These are phyloP conservation scores for Dictyophora rubrovolvata DNA, from an alignment of 768 basidiomycete genomes.

Conservation along the genomic window DNA sequence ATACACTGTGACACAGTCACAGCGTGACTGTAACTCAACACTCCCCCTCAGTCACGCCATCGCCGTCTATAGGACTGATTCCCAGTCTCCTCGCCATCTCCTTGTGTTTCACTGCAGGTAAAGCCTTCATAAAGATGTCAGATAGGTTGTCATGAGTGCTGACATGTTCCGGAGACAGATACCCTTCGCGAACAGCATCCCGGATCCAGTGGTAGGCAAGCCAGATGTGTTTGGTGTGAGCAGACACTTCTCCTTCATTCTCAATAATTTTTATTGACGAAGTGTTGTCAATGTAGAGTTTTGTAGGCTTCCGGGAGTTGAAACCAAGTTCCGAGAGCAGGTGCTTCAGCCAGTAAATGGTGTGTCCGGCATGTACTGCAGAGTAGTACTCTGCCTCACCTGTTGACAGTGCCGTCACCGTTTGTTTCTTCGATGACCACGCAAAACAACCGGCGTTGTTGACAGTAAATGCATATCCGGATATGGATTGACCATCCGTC, in stretches of 20 bases:
- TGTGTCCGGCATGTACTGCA: not conserved
- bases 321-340: not conserved
- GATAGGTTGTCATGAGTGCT: slow-evolving; percentile 26
- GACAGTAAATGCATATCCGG: not conserved
- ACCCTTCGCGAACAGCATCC: slow-evolving; percentile 17
- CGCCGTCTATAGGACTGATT: not conserved
- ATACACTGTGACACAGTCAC: too few species aligned
- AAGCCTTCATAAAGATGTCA: slow-evolving; percentile 32
- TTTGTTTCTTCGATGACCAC: slow-evolving; percentile 4
- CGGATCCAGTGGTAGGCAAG: slow-evolving; percentile 29
- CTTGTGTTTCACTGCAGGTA: slow-evolving; percentile 6
- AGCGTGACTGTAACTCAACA: too few species aligned
- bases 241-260: slow-evolving; percentile 17
- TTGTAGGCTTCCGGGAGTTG: not conserved
- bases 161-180: slow-evolving; percentile 20
- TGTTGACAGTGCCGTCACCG: not conserved
- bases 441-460: not conserved
- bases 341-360: not conserved
- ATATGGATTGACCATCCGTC: not conserved
- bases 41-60: too few species aligned
- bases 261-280: slow-evolving; percentile 16
- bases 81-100: not conserved
- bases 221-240: slow-evolving; percentile 30
- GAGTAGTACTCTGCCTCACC: not conserved
- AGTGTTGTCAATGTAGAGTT: not conserved